Conservation (phyloP, 2,329 filamentous ascomycete species). For the Fusarium verrucosum region DNA sequence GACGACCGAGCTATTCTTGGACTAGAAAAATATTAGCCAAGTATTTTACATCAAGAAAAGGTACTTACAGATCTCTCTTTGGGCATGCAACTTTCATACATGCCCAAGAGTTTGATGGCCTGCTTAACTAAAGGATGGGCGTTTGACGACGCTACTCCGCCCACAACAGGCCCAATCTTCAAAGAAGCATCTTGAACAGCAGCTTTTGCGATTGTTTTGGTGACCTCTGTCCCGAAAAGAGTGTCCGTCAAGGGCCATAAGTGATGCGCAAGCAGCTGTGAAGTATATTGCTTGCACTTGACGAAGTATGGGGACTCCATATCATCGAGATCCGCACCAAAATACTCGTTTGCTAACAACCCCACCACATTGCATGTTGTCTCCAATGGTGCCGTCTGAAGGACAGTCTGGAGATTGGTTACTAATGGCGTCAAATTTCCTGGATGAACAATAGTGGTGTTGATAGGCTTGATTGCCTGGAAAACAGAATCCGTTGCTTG, state of each 20-base stretch:
- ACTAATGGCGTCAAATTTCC: slow-evolving; percentile 64
- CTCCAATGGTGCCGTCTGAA: slow-evolving; percentile 59
- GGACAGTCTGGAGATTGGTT: slow-evolving; percentile 57
- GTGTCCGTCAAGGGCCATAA: slow-evolving; percentile 66
- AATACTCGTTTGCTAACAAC: slow-evolving; percentile 67
- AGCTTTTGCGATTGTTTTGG: slow-evolving; percentile 63
- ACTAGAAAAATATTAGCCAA: slow-evolving; percentile 38
- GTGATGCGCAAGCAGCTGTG: slow-evolving; percentile 64
- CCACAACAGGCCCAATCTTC: slow-evolving; percentile 60
- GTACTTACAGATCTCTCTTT: slow-evolving; percentile 68
- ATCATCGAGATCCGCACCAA: slow-evolving; percentile 65
- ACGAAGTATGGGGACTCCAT: slow-evolving; percentile 63
- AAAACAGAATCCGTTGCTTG: slow-evolving; percentile 61
- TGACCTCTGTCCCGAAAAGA: slow-evolving; percentile 64
- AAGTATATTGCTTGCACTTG: slow-evolving; percentile 66
- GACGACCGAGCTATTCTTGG: slow-evolving; percentile 63
- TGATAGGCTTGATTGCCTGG: slow-evolving; percentile 58
- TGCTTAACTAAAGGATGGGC: slow-evolving; percentile 67
- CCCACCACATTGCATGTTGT: slow-evolving; percentile 65
- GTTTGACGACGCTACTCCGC: slow-evolving; percentile 63
- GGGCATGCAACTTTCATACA: slow-evolving; percentile 72
- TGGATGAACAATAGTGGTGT: slow-evolving; percentile 62
- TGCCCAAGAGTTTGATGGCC: slow-evolving; percentile 65
- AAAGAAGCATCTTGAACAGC: slow-evolving; percentile 58
- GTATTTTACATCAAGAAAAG: neutral